Percentiles rank a stretch among this genome's conserved stretches.
Evolutionary conservation across 768 basidiomycete genomes (phyloP).

Genomic region (Tremella mesenterica): DNA sequence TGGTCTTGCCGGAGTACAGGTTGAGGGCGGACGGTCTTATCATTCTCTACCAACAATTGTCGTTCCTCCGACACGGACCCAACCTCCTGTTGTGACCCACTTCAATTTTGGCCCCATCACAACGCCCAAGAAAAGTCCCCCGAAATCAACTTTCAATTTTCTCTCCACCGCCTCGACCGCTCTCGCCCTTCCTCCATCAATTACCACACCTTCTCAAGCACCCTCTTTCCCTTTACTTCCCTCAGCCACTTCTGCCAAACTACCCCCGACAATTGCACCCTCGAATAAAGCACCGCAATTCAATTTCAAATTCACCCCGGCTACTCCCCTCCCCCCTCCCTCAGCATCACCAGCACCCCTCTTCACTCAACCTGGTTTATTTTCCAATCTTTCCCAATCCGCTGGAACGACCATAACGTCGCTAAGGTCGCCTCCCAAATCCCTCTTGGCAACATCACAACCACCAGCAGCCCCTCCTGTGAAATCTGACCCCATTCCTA

Average conservation of each 20-base stretch:
- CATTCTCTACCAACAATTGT: background rate
- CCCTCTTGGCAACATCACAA: background rate
- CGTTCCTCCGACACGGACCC: background rate
- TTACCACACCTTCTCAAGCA: background rate
- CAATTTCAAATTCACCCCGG: background rate
- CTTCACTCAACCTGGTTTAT: constrained; percentile 7
- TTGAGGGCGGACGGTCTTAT: constrained; percentile 21
- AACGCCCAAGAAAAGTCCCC: background rate
- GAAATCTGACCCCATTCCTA: background rate
- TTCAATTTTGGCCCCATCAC: constrained; percentile 3
- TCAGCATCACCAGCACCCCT: constrained; percentile 4
- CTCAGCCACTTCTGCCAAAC: background rate
- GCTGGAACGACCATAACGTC: background rate
- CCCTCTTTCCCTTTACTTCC: background rate
- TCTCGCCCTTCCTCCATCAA: background rate
- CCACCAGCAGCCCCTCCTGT: background rate
- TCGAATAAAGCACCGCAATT: background rate
- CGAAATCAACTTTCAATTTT: constrained; percentile 1
- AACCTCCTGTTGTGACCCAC: no score
- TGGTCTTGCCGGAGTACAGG: constrained; percentile 25
- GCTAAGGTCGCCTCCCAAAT: background rate
- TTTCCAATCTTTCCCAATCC: background rate
- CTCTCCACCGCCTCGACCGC: background rate
- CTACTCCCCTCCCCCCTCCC: background rate
- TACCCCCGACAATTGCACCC: background rate